A percentile compares a stretch with the other conserved stretches of the same genome.
phyloP scores from a whole-genome alignment of 2,329 filamentous ascomycete species.

The Annulohypoxylon truncatum region DNA sequence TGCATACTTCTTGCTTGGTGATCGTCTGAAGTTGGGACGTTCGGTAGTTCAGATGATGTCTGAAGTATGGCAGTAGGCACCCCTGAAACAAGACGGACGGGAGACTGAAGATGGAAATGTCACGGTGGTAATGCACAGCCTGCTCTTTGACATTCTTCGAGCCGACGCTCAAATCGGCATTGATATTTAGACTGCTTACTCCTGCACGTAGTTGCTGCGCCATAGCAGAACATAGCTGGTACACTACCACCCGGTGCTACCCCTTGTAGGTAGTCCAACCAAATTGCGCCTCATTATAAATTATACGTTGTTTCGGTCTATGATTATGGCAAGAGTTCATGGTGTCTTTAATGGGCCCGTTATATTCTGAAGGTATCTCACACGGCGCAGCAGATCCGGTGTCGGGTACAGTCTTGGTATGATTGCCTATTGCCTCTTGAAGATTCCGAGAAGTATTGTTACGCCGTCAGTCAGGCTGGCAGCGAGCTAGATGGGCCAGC shows the following conservation, averaged over 20 bases:
- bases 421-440: too few species aligned
- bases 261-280: conserved; percentile 8
- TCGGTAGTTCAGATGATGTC: conserved; percentile 9
- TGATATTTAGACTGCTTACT: neutral
- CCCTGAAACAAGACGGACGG: too few species aligned
- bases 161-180: neutral
- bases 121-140: conserved; percentile 19
- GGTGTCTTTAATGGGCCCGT: too few species aligned
- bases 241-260: neutral
- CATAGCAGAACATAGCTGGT: neutral
- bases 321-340: neutral
- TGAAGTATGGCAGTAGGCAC: neutral
- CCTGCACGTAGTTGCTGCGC: conserved; percentile 7
- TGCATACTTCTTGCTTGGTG: neutral
- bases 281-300: neutral
- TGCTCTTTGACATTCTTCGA: neutral
- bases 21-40: neutral
- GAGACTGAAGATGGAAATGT: conserved; percentile 1
- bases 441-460: too few species aligned
- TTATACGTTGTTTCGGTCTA: neutral
- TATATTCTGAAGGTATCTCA: neutral
- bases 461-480: neutral
- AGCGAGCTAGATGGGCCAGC: neutral
- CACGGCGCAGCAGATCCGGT: neutral
- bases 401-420: neutral